Evolutionary conservation across 192 early-diverging fungal genomes (phyloP), one percentile per base, ranked within the genome.

Genomic region (Backusella luteola): DNA sequence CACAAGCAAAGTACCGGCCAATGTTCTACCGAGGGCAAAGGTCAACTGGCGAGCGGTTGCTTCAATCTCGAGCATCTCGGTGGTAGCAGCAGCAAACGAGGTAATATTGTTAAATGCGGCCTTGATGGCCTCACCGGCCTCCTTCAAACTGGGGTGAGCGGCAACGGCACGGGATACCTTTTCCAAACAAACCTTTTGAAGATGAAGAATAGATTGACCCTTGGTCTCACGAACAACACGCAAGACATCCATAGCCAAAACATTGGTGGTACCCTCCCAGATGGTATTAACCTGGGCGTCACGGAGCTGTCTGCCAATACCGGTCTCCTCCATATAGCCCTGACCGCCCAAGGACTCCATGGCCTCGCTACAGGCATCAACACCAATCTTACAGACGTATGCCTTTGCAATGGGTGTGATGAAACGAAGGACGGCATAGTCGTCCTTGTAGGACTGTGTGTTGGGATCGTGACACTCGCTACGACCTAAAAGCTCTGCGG

Each of bases 201-300:
- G 15, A 76, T 39, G 39, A 78, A 66, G 19, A 83, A 52, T 34
- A 83, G 87, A 23, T 6, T 71, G 39, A 32, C 88, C 87, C 59
- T 80, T 81, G 8, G 89, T 86, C 52, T 87, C 83, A 17, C 72
- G 73, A 35, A 90, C 78, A 7, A 90, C 88, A 21, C 90, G 81
- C 67, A 86, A 69, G 19, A 90, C 82, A 81, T 94, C 93, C 68
- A 90, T 77, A 1, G 90, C 84, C 23, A 91, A 76, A 2, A 94
- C 87, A 67, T 93, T 93, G 0, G 91, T 88, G 0, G 93, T 93
- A 6, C 93, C 93, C 46, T 94, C 93, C 93, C 93, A 94, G 66
- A 94, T 93, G 4, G 85, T 80, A 74, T 90, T 89, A n/a, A 94
- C 91, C 70, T 84, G 76, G 0, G 89, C 81, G 73, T 94, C 90